These are phyloP conservation scores for Onygena corvina DNA, from an alignment of 2,329 filamentous ascomycete species.

Conservation along the genomic window DNA sequence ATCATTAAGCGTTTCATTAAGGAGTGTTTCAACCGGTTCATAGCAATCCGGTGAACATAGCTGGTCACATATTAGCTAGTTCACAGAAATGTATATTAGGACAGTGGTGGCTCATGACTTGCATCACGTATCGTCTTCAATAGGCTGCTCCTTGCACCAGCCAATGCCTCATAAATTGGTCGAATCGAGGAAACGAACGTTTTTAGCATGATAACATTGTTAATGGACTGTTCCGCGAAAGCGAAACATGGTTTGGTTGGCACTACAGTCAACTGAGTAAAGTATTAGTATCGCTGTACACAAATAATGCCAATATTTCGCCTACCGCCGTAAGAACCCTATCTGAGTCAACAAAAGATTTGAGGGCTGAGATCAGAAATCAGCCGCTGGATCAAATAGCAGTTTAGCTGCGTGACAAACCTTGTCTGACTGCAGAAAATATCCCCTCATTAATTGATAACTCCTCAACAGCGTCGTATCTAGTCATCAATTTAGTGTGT, in stretches of 20 bases:
- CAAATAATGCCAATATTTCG: conserved; percentile 6
- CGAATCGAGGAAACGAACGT: conserved; percentile 60
- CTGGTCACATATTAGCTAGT: conserved; percentile 22
- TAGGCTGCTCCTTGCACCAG: conserved; percentile 51
- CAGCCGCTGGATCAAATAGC: neutral
- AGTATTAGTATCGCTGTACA: neutral
- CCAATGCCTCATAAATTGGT: conserved; percentile 56
- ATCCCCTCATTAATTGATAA: conserved; percentile 70
- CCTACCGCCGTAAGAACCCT: conserved; percentile 61
- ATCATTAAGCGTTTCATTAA: conserved; percentile 61
- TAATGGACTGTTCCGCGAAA: conserved; percentile 67
- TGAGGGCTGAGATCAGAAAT: conserved; percentile 50
- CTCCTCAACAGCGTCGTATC: conserved; percentile 76
- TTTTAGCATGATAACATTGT: conserved; percentile 77
- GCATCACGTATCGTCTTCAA: conserved; percentile 55
- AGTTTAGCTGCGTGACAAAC: conserved; percentile 31
- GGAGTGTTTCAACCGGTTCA: conserved; percentile 49
- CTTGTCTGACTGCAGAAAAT: conserved; percentile 63
- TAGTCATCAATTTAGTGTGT: conserved; percentile 51
- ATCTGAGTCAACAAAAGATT: conserved; percentile 66
- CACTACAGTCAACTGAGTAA: conserved; percentile 58
- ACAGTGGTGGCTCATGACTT: conserved; percentile 11
- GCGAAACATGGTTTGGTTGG: conserved; percentile 53
- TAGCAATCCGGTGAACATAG: conserved; percentile 55
- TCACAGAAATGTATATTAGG: neutral